Conservation (phyloP, 208 protist species). For the Jaenimonas drosophilae region DNA sequence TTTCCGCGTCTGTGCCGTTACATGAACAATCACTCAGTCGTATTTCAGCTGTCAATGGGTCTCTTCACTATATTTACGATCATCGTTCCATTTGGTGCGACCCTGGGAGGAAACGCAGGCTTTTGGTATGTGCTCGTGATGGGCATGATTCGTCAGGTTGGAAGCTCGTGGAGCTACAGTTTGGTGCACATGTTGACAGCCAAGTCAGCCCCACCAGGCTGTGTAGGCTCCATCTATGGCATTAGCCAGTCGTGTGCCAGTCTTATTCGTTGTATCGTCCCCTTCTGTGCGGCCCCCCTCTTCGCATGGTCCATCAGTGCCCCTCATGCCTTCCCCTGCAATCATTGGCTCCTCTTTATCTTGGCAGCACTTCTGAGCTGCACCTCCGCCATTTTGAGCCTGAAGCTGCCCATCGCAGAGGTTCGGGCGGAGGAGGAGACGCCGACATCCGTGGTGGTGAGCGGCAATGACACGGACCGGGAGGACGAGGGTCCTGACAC, state of each 20-base stretch:
- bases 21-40: constrained; percentile 9
- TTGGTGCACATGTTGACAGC: constrained; percentile 56
- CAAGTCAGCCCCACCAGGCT: constrained; percentile 33
- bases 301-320: constrained; percentile 72
- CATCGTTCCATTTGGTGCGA: constrained; percentile 10
- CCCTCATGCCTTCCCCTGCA: constrained; percentile 45
- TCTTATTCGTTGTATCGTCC: constrained; percentile 44
- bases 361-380: constrained; percentile 38
- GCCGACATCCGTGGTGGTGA: too few relatives aligned
- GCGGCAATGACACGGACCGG: too few relatives aligned
- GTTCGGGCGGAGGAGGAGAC: not conserved
- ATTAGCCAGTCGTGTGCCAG: constrained; percentile 62
- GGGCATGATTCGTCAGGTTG: constrained; percentile 37
- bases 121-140: constrained; percentile 34
- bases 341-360: constrained; percentile 60
- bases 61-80: constrained; percentile 5
- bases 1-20: constrained; percentile 17
- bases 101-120: not conserved
- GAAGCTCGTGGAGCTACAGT: constrained; percentile 44
- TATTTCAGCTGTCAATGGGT: constrained; percentile 8
- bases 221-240: constrained; percentile 64
- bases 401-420: not conserved
- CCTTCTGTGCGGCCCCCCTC: constrained; percentile 47
- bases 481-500: too few relatives aligned
- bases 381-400: constrained; percentile 11